Conservation (phyloP, 495 filamentous ascomycete genomes). For the Lentithecium fluviatile region DNA sequence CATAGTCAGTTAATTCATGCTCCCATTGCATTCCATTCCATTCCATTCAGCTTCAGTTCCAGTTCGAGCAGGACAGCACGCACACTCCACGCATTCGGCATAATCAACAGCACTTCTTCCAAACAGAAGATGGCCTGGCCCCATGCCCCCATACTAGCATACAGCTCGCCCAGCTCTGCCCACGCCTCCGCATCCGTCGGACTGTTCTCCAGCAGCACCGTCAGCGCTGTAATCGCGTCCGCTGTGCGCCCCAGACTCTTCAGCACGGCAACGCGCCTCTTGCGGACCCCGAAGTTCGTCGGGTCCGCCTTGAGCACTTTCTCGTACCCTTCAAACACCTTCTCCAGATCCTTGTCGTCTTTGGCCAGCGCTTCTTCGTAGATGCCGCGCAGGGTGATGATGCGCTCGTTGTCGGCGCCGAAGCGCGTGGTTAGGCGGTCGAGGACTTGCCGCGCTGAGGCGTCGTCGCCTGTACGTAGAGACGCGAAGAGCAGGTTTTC, state of each 20-base stretch:
- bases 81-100: conserved; percentile 96
- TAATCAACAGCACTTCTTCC: conserved; percentile 83
- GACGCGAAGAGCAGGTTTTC: conserved; percentile 84
- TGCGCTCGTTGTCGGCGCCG: conserved; percentile 73
- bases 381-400: conserved; percentile 78
- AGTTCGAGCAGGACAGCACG: too few relatives aligned
- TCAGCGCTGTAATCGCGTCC: conserved; percentile 73
- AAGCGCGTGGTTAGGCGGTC: conserved; percentile 74
- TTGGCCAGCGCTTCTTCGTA: conserved; percentile 81
- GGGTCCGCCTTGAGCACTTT: conserved; percentile 68
- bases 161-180: conserved; percentile 87
- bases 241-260: conserved; percentile 63
- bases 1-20: too few relatives aligned
- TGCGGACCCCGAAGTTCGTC: conserved; percentile 79
- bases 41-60: too few relatives aligned
- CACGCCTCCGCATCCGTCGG: conserved; percentile 93
- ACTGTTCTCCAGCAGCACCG: conserved; percentile 71
- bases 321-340: conserved; percentile 73
- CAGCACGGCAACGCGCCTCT: conserved; percentile 79
- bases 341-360: conserved; percentile 60
- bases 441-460: conserved; percentile 70
- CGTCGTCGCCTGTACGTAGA: conserved; percentile 80
- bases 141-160: conserved; percentile 71
- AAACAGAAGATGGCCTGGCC: conserved; percentile 82
- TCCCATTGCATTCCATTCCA: too few relatives aligned